Percentiles rank a stretch among this genome's conserved stretches.
phyloP scores from a whole-genome alignment of 2,329 filamentous ascomycete species.

The Cladophialophora carrionii region DNA sequence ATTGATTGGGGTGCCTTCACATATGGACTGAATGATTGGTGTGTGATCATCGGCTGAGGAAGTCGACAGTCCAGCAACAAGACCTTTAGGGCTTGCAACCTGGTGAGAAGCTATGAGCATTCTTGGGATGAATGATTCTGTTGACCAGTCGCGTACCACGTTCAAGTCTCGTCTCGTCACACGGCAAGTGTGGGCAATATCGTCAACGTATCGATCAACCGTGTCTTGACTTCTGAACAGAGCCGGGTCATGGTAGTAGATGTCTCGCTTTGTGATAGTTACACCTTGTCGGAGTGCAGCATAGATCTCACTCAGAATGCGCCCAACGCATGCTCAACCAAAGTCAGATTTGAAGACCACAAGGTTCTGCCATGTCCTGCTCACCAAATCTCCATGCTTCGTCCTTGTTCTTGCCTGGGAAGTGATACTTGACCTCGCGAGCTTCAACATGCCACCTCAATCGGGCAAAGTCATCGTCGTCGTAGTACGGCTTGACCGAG shows the following conservation, averaged over 20 bases:
- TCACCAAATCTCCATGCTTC: conserved; percentile 64
- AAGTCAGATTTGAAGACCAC: conserved; percentile 19
- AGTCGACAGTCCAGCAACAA: conserved; percentile 43
- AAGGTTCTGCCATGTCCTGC: conserved; percentile 24
- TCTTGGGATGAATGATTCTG: background rate
- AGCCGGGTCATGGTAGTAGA: conserved; percentile 65
- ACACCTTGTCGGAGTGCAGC: conserved; percentile 54
- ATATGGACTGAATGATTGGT: conserved; percentile 24
- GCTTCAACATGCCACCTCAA: conserved; percentile 28
- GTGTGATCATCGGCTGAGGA: conserved; percentile 3
- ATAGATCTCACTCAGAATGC: conserved; percentile 60
- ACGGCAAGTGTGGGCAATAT: conserved; percentile 63
- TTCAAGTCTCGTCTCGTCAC: conserved; percentile 60
- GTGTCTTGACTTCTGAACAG: conserved; percentile 61
- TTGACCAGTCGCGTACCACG: conserved; percentile 51
- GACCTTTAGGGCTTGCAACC: conserved; percentile 51
- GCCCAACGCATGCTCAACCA: conserved; percentile 32
- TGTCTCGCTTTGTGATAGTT: conserved; percentile 63
- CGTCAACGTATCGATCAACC: conserved; percentile 64
- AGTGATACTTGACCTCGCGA: conserved; percentile 48
- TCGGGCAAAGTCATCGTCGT: conserved; percentile 40
- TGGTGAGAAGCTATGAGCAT: conserved; percentile 34
- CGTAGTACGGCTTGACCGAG: conserved; percentile 41
- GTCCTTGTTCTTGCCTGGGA: conserved; percentile 58
- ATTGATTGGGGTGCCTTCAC: conserved; percentile 5